Evolutionary conservation across 345 rosid genomes (phyloP), one percentile per base, ranked within the genome.

Genomic region (Eucalyptus curtisii): DNA sequence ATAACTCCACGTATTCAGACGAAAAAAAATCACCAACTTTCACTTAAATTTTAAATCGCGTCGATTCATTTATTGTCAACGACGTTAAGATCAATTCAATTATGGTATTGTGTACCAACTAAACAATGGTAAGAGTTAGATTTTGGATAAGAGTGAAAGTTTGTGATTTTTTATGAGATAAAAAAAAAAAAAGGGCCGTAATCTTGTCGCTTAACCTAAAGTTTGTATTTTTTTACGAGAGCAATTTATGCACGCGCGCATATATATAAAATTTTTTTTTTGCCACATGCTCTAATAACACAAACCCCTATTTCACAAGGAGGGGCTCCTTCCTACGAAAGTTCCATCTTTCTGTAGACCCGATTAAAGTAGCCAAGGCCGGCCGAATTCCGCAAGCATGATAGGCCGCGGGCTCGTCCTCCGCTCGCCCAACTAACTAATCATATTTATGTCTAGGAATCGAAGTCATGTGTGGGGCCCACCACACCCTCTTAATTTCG

Each of bases 31-130:
- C n/a, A n/a, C n/a, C n/a, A n/a, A n/a, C n/a, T n/a, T n/a, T n/a
- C n/a, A n/a, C n/a, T n/a, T n/a, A n/a, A n/a, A n/a, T n/a, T n/a
- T n/a, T n/a, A n/a, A n/a, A n/a, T 33, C 13, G 2, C 13, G 4
- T 4, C 7, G 42, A n/a, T n/a, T n/a, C n/a, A n/a, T n/a, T n/a
- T n/a, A n/a, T 2, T 4, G 1, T 10, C 3, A 0, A 71, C 17
- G 13, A n/a, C n/a, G n/a, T n/a, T 71, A 19, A 71, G 14, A 71
- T 37, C 45, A 6, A 37, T 71, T 33, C 81, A 5, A 10, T 52
- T 31, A 19, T 71, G 4, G 0, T 45, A 71, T 19, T 10, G 13
- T 40, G 81, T 10, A 2, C n/a, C n/a, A n/a, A n/a, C n/a, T n/a
- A n/a, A n/a, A n/a, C n/a, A n/a, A n/a, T n/a, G n/a, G n/a, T n/a